phyloP scores from a whole-genome alignment of 2,329 filamentous ascomycete species.

The Trichoderma sp. region DNA sequence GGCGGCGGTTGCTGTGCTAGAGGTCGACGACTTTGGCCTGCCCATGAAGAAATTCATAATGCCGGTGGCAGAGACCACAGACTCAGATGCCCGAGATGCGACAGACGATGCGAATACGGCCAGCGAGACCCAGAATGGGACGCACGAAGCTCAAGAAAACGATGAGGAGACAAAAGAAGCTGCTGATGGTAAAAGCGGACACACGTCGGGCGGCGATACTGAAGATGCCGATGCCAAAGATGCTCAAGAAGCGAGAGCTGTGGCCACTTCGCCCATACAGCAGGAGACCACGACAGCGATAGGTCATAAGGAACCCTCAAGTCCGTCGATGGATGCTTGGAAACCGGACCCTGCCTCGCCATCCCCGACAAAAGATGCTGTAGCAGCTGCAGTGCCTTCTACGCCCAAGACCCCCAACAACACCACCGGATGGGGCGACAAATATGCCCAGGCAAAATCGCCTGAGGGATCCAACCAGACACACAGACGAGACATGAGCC shows the following conservation, averaged over 20 bases:
- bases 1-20: conserved; percentile 40
- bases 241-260: conserved; percentile 37
- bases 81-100: conserved; percentile 10
- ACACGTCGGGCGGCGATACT: conserved; percentile 40
- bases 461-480: conserved; percentile 25
- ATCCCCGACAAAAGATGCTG: conserved; percentile 2
- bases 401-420: conserved; percentile 10
- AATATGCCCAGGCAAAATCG: not conserved
- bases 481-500: conserved; percentile 46
- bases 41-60: conserved; percentile 59
- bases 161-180: not conserved
- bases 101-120: conserved; percentile 11
- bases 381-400: not conserved
- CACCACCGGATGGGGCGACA: not conserved
- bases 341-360: not conserved
- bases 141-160: conserved; percentile 29
- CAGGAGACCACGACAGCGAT: conserved; percentile 25
- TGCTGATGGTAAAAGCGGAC: not conserved
- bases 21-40: conserved; percentile 73
- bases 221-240: conserved; percentile 46
- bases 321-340: conserved; percentile 25
- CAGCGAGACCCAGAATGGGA: not conserved
- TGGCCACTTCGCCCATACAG: not conserved
- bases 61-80: conserved; percentile 34
- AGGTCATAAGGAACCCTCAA: conserved; percentile 18